A percentile compares a stretch with the other conserved stretches of the same genome.
Conservation (phyloP, 164 flowering plant genomes). For the Umbellularia californica region DNA sequence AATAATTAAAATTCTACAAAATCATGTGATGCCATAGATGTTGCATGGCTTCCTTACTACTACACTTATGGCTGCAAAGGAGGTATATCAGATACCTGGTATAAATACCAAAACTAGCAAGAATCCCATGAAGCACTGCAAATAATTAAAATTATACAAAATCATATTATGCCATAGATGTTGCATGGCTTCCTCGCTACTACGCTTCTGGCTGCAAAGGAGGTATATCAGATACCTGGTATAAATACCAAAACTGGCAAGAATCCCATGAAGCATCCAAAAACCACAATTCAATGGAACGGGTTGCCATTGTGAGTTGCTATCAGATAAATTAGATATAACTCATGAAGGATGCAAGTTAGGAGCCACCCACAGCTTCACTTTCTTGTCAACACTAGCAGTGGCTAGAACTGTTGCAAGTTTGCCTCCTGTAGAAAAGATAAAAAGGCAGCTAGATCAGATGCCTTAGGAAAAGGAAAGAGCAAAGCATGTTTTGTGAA, state of each 20-base stretch:
- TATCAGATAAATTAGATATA: neutral
- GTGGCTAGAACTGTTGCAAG: conserved; percentile 56
- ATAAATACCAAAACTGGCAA: neutral
- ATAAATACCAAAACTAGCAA: neutral
- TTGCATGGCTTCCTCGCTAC: neutral
- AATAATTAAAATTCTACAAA: too few relatives aligned
- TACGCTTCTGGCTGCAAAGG: neutral
- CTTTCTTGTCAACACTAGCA: conserved; percentile 81
- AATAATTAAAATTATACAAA: too few relatives aligned
- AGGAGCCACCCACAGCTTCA: conserved; percentile 88
- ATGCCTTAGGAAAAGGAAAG: neutral
- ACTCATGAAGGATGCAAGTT: conserved; percentile 19
- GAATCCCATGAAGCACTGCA: too few relatives aligned
- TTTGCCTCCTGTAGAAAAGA: conserved; percentile 41
- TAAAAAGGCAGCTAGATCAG: neutral
- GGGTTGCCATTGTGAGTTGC: neutral
- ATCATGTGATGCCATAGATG: neutral
- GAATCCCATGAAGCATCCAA: too few relatives aligned
- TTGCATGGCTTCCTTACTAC: neutral
- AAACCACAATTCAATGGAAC: neutral
- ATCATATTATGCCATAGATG: neutral
- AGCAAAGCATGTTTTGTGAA: neutral
- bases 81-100: neutral
- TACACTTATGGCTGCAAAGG: neutral
- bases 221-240: neutral